Base-by-base conservation (phyloP, 495 filamentous ascomycete genomes). In the Daldinia concentrica region DNA sequence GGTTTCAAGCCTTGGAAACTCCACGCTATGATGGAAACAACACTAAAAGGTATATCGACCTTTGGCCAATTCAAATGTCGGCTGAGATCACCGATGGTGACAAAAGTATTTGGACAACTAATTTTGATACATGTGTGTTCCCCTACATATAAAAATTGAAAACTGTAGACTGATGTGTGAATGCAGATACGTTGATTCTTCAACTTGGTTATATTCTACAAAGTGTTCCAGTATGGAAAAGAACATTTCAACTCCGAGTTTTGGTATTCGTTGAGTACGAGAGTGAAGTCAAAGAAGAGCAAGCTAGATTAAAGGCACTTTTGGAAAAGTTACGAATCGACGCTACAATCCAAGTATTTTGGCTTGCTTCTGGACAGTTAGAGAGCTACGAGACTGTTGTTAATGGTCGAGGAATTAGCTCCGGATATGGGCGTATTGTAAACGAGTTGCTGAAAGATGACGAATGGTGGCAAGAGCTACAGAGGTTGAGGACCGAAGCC, bases 251-350 rank as follows among this genome's bases (percentile, higher is more conserved):
- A 64, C 79, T 95, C 19, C 90, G 93, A 41, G 92, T 96, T 4
- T 82, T 88, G 0, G 93, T 95, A 2, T 97, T 96, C 76, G 93
- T 96, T 27, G 93, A 97, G 74, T 96, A 95, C 74, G 93, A 97
- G 76, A 88, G 85, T 17, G 93, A 97, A 64, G 88, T 97, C 17
- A 88, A 89, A 39, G 92, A 96, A 76, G 93, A 97, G 78, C 82
- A 88, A 63, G 85, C 84, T 0, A 83, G 93, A 68, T 90, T 97
- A 41, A 89, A 89, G 66, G 86, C 90, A 15, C 82, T 97, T 9
- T 83, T 97, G 11, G 90, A 92, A 9, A 95, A 95, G 74, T 75
- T 97, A 8, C 85, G 93, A 24, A 97, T 97, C 29, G 86, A 93
- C 63, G 93, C 92, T 8, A 83, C 93, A 74, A 86, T 96, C 0